phyloP scores from a whole-genome alignment of 2,329 filamentous ascomycete genomes.

The Fusarium sp. region DNA sequence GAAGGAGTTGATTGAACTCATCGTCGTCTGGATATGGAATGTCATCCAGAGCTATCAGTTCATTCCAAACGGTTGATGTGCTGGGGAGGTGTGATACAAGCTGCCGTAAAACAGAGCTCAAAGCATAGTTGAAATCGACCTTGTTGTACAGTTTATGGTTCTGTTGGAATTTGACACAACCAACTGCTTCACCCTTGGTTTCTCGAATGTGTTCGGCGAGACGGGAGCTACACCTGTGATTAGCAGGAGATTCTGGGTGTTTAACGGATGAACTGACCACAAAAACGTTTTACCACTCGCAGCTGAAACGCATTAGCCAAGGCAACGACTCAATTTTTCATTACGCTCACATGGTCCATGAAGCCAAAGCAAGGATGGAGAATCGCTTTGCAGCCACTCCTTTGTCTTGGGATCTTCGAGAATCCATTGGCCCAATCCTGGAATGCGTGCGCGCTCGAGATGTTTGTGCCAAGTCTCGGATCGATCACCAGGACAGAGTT shows the following conservation, averaged over 20 bases:
- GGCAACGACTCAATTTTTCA: accelerated
- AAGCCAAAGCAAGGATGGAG: background rate
- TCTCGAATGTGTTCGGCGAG: background rate
- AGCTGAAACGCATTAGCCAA: background rate
- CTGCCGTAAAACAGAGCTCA: background rate
- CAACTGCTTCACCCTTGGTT: background rate
- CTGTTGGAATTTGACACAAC: background rate
- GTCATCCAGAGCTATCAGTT: background rate
- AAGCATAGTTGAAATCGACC: background rate
- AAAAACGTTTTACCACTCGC: conserved; percentile 21
- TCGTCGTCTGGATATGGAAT: background rate
- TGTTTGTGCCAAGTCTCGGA: background rate
- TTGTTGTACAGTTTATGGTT: background rate
- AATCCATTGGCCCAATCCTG: background rate
- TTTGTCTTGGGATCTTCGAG: background rate
- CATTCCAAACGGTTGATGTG: accelerated
- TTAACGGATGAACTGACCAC: background rate
- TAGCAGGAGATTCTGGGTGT: background rate
- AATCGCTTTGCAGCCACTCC: background rate
- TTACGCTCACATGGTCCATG: conserved; percentile 7
- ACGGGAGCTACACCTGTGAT: background rate
- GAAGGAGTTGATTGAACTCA: background rate
- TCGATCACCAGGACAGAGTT: conserved; percentile 15
- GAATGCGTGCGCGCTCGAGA: background rate
- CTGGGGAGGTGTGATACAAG: background rate